Evolutionary conservation across 352 stramenopile species (phyloP).

Genomic region (Globisporangium paroecandrum): DNA sequence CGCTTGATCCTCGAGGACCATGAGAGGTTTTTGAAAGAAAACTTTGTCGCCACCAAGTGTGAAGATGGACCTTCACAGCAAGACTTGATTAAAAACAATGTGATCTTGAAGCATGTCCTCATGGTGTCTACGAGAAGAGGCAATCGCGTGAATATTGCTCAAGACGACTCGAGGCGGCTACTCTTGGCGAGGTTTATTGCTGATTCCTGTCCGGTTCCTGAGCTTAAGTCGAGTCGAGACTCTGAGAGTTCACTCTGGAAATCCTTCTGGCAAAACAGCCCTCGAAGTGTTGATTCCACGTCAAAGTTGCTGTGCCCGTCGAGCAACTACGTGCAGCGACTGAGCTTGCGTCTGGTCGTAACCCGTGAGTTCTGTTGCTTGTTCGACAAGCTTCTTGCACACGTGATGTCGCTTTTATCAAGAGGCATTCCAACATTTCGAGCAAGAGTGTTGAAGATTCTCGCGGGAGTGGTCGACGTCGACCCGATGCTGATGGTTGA

Average conservation of each 20-base stretch:
- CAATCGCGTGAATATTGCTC: constrained; percentile 22
- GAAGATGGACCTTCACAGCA: constrained; percentile 3
- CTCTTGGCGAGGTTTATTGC: constrained; percentile 57
- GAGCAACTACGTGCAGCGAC: constrained; percentile 36
- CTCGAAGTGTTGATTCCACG: constrained; percentile 27
- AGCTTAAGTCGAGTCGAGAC: neutral
- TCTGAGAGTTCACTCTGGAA: constrained; percentile 42
- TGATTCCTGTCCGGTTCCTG: constrained; percentile 18
- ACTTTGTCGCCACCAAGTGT: constrained; percentile 15
- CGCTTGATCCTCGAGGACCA: constrained; percentile 53
- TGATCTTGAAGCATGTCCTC: constrained; percentile 67
- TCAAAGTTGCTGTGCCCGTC: constrained; percentile 48
- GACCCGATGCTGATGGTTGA: constrained; percentile 85
- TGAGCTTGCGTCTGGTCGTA: constrained; percentile 47
- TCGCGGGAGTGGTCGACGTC: constrained; percentile 75
- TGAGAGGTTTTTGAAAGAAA: constrained; percentile 26
- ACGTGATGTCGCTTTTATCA: constrained; percentile 77
- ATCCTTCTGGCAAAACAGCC: constrained; percentile 38
- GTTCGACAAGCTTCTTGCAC: constrained; percentile 66
- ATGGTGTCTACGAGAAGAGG: constrained; percentile 45
- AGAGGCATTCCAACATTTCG: constrained; percentile 67
- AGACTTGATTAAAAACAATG: constrained; percentile 1
- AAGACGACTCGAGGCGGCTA: constrained; percentile 48
- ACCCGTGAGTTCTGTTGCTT: constrained; percentile 58
- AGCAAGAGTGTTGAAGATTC: constrained; percentile 72